Base-by-base conservation (phyloP, 805 yeast species). In the Yarrowia osloensis region DNA sequence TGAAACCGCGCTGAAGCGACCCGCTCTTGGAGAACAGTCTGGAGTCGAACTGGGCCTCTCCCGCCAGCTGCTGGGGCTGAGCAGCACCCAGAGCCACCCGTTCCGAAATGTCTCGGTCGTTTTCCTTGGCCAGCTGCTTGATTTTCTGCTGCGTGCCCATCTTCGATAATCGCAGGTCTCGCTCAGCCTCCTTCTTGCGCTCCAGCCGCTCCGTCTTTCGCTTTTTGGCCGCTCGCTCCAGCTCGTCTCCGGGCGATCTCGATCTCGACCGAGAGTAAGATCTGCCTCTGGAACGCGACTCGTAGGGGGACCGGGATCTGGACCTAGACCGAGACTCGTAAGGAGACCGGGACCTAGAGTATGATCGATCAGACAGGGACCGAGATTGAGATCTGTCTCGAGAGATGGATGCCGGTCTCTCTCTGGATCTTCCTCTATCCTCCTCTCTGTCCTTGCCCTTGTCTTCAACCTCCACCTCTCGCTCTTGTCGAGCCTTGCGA, bases 31-130 rank as follows among this genome's bases (percentile, higher is more conserved):
- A 68, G 70, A 81, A 87, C 37, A 88, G 74, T 33, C 90, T 79
- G 0, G 90, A 80, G 72, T 88, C 94, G 70, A 85, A 85, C 63
- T 80, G 80, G 2, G 80, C 76, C 52, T 83, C 87, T 9, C 73
- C 74, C 49, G 71, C 50, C 17, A 68, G 67, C 17, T 73, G 73
- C 11, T 80, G 71, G 0, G 82, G 80, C 67, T 77, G 78, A 0
- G 82, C 80, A 13, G 84, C 77, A 0, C 87, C 87, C 29, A 85
- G 68, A 2, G 84, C 84, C 1, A 86, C 85, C 68, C 83, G 79
- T 55, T 84, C 88, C 11, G 88, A 83, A 12, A 87, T 75, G 61
- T 85, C 88, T 57, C 88, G 75, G 29, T 82, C 82, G 31, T 81
- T 77, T 3, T 76, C 78, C 35, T 76, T 74, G 0, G 86, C 84